Conservation (phyloP, 1,139 yeast species). For the Yamadazyma mexicana region DNA sequence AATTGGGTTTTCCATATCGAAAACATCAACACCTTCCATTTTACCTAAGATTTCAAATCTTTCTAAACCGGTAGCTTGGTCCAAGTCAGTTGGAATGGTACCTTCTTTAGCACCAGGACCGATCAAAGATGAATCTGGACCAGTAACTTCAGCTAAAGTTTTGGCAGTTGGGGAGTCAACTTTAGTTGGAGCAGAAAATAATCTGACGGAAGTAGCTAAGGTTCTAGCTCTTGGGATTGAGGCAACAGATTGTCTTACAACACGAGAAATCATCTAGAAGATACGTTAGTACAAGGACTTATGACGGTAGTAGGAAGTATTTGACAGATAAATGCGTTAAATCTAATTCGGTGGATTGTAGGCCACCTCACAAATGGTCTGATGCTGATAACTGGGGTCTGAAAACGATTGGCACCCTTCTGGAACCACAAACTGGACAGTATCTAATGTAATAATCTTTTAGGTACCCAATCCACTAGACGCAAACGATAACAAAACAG, state of each 20-base stretch:
- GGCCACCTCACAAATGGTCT: no score
- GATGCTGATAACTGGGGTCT: no score
- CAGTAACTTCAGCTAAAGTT: slow-evolving; percentile 74
- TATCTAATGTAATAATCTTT: no score
- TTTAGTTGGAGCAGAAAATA: slow-evolving; percentile 25
- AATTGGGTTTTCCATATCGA: slow-evolving; percentile 88
- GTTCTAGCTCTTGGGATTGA: slow-evolving; percentile 11
- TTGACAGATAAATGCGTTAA: background rate
- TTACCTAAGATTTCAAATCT: slow-evolving; percentile 94
- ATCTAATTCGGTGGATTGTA: no score
- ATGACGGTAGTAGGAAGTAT: background rate
- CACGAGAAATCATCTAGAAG: slow-evolving; percentile 16
- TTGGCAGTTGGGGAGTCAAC: slow-evolving; percentile 59
- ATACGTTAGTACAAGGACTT: background rate
- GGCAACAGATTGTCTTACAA: slow-evolving; percentile 12
- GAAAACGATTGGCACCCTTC: no score
- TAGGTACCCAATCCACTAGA: no score
- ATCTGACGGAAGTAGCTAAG: slow-evolving; percentile 10
- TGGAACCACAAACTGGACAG: background rate
- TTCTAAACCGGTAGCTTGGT: slow-evolving; percentile 98
- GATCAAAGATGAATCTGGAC: slow-evolving; percentile 70
- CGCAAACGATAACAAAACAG: no score
- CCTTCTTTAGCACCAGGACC: slow-evolving; percentile 89
- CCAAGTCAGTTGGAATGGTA: slow-evolving; percentile 87
- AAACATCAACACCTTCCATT: slow-evolving; percentile 92